Conservation (phyloP, 2,329 filamentous ascomycete genomes). For the Endocalyx cinctus region DNA sequence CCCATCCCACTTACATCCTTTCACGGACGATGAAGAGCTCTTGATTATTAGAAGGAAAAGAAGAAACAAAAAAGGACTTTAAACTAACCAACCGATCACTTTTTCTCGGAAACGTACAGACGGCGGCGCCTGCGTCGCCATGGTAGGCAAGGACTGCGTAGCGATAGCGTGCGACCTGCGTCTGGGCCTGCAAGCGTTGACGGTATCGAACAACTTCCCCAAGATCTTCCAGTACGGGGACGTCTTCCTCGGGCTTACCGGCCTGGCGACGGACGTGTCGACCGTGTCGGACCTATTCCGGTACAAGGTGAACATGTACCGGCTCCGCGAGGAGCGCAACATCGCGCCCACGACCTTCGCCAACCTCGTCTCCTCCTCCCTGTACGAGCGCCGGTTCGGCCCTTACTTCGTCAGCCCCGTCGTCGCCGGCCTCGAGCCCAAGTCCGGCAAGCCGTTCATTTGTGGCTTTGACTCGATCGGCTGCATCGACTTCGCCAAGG, state of each 20-base stretch:
- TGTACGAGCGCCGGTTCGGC: slow-evolving; percentile 95
- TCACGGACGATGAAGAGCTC: slow-evolving; percentile 3
- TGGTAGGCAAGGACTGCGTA: slow-evolving; percentile 99
- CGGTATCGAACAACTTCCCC: slow-evolving; percentile 99
- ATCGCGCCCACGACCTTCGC: slow-evolving; percentile 94
- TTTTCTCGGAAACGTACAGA: slow-evolving; percentile 39
- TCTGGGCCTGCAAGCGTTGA: slow-evolving; percentile 92
- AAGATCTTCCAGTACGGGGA: slow-evolving; percentile 98
- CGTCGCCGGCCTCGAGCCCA: slow-evolving; percentile 90
- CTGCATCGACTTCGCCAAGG: slow-evolving; percentile 98
- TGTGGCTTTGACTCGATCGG: slow-evolving; percentile 99
- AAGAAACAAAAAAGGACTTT: slow-evolving; percentile 5
- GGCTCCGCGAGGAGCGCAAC: slow-evolving; percentile 93
- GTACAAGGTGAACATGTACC: slow-evolving; percentile 99
- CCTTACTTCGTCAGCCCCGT: slow-evolving; percentile 96
- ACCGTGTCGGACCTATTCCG: slow-evolving; percentile 97
- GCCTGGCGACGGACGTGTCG: slow-evolving; percentile 90
- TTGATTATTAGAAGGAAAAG: neutral
- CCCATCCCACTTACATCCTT: slow-evolving; percentile 7
- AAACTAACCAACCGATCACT: slow-evolving; percentile 14
- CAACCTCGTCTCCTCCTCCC: slow-evolving; percentile 83
- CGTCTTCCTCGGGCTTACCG: slow-evolving; percentile 91
- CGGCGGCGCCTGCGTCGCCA: slow-evolving; percentile 93
- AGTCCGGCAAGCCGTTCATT: slow-evolving; percentile 92
- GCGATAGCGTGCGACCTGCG: slow-evolving; percentile 99